Percentiles rank a stretch among this genome's conserved stretches.
Conservation (phyloP, 495 filamentous ascomycete genomes). For the Bombardia bombarda region DNA sequence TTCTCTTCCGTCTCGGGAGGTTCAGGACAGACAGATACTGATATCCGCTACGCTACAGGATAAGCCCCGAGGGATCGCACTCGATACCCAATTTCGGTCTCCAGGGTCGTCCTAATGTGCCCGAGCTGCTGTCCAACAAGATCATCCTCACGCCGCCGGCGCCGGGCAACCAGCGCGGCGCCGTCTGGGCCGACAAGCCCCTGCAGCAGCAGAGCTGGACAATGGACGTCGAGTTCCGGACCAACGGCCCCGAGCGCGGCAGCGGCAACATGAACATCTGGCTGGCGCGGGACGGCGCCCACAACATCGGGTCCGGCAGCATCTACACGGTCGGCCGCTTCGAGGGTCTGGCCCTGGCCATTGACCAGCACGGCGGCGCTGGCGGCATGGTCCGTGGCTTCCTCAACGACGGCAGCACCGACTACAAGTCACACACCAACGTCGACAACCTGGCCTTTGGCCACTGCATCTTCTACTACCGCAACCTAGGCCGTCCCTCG, state of each 20-base stretch:
- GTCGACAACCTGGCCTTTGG: conserved; percentile 87
- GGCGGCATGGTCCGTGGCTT: conserved; percentile 82
- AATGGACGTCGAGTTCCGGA: conserved; percentile 79
- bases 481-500: conserved; percentile 80
- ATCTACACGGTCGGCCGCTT: conserved; percentile 77
- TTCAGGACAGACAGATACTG: neutral
- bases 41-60: conserved; percentile 17
- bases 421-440: conserved; percentile 70
- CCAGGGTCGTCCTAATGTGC: conserved; percentile 59
- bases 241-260: conserved; percentile 74
- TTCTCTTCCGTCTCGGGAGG: neutral
- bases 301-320: conserved; percentile 57
- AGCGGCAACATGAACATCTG: conserved; percentile 90
- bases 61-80: conserved; percentile 30
- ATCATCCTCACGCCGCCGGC: conserved; percentile 83
- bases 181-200: conserved; percentile 67
- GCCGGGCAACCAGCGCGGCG: conserved; percentile 79
- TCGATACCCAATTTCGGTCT: conserved; percentile 51
- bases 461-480: conserved; percentile 84
- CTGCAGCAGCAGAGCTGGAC: conserved; percentile 61
- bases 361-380: conserved; percentile 81
- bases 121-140: conserved; percentile 80
- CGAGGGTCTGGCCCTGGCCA: conserved; percentile 77
- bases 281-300: conserved; percentile 69
- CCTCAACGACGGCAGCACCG: conserved; percentile 80